Conservation (phyloP, 2,329 filamentous ascomycete genomes). For the Phyllosticta paracitricarpa region DNA sequence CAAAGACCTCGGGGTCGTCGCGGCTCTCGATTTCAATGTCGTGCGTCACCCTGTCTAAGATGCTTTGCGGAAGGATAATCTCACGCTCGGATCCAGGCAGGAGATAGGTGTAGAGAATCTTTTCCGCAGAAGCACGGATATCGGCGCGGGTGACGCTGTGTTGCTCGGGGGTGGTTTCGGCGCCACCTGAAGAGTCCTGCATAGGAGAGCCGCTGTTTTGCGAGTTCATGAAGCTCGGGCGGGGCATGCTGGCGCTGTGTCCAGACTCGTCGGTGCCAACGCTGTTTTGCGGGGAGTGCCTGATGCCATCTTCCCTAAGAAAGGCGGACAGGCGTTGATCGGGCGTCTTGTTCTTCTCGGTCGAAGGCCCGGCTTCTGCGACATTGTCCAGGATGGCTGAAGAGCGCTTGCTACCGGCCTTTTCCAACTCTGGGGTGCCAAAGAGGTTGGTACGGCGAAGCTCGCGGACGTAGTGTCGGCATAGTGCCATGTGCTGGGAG, state of each 20-base stretch:
- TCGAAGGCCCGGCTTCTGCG: conserved; percentile 49
- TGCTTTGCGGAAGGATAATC: conserved; percentile 82
- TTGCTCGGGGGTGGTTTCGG: conserved; percentile 39
- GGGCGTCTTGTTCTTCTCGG: conserved; percentile 57
- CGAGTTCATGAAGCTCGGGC: conserved; percentile 53
- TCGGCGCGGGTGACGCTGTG: conserved; percentile 82
- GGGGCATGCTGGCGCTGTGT: conserved; percentile 35
- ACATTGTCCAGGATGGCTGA: conserved; percentile 62
- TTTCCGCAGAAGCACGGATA: conserved; percentile 87
- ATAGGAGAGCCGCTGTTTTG: conserved; percentile 64
- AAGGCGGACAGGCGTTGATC: conserved; percentile 90
- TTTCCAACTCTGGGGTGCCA: conserved; percentile 83
- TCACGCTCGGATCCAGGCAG: conserved; percentile 93
- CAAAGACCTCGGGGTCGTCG: conserved; percentile 95
- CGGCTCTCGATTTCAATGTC: conserved; percentile 84
- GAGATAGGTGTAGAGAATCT: conserved; percentile 96
- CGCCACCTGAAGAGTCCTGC: conserved; percentile 24
- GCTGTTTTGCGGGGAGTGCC: conserved; percentile 40
- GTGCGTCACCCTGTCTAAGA: conserved; percentile 74
- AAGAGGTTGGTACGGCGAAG: conserved; percentile 86
- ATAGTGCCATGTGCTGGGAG: conserved; percentile 96
- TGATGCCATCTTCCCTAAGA: conserved; percentile 51
- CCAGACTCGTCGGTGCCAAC: conserved; percentile 41
- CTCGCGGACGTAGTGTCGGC: conserved; percentile 92
- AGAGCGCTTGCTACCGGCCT: conserved; percentile 66